phyloP scores from a whole-genome alignment of 2,329 filamentous ascomycete genomes.

The Ceratocystis destructans region DNA sequence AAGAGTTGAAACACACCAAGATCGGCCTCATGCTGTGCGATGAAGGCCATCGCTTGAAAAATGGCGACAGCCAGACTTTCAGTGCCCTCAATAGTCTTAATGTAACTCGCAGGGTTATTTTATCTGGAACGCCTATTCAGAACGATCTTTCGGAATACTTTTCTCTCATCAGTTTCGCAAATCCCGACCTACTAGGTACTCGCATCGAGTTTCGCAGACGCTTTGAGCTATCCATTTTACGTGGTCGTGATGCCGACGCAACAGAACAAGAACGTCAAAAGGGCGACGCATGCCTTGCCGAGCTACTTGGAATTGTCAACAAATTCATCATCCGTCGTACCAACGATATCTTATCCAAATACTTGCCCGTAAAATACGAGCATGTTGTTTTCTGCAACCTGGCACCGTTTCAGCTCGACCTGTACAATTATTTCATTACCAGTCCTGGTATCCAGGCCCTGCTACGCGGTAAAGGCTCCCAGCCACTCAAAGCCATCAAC shows the following conservation, averaged over 20 bases:
- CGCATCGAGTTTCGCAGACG: conserved; percentile 84
- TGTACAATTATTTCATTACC: conserved; percentile 96
- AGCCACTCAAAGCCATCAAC: conserved; percentile 90
- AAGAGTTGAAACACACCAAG: conserved; percentile 75
- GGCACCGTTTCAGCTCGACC: conserved; percentile 76
- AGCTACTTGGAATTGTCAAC: conserved; percentile 76
- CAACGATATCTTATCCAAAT: conserved; percentile 96
- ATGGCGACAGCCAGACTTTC: conserved; percentile 91
- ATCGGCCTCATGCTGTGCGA: conserved; percentile 92
- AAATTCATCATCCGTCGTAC: conserved; percentile 97
- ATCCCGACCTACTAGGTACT: conserved; percentile 80
- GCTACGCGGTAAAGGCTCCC: conserved; percentile 83
- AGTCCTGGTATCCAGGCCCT: conserved; percentile 89
- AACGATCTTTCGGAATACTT: conserved; percentile 99
- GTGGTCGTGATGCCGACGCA: conserved; percentile 80
- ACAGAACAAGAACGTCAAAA: conserved; percentile 68
- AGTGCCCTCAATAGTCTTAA: conserved; percentile 80
- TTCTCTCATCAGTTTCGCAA: conserved; percentile 87
- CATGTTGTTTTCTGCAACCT: conserved; percentile 97
- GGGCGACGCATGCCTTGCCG: conserved; percentile 69
- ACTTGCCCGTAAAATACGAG: conserved; percentile 95
- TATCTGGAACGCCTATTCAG: conserved; percentile 94
- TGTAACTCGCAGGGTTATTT: conserved; percentile 79
- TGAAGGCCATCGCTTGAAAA: conserved; percentile 92
- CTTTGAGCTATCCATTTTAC: conserved; percentile 83